A percentile compares a stretch with the other conserved stretches of the same genome.
Conservation (phyloP, 495 filamentous ascomycete genomes). For the Penicillium pulvis region DNA sequence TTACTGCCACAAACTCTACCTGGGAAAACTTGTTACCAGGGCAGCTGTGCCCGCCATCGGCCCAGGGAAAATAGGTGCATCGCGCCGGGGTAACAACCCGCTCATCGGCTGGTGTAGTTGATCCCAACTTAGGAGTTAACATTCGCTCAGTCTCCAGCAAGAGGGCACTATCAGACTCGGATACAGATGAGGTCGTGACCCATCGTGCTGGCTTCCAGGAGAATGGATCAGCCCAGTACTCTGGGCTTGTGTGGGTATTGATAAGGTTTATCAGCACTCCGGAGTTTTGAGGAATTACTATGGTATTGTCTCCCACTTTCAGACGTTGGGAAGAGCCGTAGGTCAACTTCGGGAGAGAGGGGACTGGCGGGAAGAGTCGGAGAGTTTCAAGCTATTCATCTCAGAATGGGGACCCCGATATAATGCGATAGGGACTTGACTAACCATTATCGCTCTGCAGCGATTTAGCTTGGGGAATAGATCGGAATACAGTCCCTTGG, state of each 20-base stretch:
- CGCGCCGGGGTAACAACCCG: constrained; percentile 31
- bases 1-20: constrained; percentile 55
- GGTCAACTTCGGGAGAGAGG: constrained; percentile 43
- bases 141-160: no score
- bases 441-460: constrained; percentile 13
- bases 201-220: constrained; percentile 53
- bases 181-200: constrained; percentile 18
- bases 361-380: constrained; percentile 51
- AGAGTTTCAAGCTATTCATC: constrained; percentile 47
- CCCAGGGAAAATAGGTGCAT: constrained; percentile 50
- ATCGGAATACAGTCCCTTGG: constrained; percentile 5
- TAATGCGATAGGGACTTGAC: not conserved
- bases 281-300: constrained; percentile 30
- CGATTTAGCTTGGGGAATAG: constrained; percentile 11
- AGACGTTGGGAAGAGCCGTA: constrained; percentile 26
- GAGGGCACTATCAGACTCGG: no score
- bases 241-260: constrained; percentile 16
- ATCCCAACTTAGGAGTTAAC: no score
- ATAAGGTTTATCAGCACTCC: constrained; percentile 39
- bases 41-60: constrained; percentile 47
- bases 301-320: constrained; percentile 20
- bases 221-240: constrained; percentile 45
- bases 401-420: not conserved
- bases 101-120: not conserved
- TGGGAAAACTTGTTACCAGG: constrained; percentile 54